Conservation (phyloP, 23 red algal species). For the Gracilaria gracilis region DNA sequence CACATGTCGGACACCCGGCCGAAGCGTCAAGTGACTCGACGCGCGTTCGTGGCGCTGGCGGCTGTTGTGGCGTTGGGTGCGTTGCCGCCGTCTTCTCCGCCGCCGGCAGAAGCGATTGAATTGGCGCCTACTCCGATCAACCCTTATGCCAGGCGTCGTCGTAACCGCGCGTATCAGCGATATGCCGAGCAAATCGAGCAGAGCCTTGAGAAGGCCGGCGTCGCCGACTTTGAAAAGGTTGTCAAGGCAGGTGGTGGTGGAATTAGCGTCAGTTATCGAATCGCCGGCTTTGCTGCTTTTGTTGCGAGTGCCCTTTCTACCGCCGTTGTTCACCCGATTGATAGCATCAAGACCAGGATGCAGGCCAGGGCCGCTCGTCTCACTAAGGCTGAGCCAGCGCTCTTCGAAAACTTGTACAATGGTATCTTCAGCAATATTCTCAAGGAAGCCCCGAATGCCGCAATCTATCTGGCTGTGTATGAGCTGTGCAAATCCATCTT, state of each 20-base stretch:
- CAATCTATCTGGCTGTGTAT: slow-evolving; percentile 84
- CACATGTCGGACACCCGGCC: not conserved
- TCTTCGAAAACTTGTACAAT: slow-evolving; percentile 57
- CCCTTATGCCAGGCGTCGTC: slow-evolving; percentile 81
- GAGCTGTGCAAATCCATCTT: slow-evolving; percentile 68
- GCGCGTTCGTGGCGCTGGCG: slow-evolving; percentile 8
- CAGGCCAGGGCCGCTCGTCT: slow-evolving; percentile 47
- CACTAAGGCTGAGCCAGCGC: not conserved
- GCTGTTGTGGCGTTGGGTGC: slow-evolving; percentile 12
- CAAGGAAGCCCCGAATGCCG: slow-evolving; percentile 87
- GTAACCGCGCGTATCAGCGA: slow-evolving; percentile 50
- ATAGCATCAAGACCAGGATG: slow-evolving; percentile 79
- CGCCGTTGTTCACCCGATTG: slow-evolving; percentile 75
- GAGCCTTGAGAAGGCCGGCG: slow-evolving; percentile 53
- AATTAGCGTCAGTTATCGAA: slow-evolving; percentile 46
- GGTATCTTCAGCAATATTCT: slow-evolving; percentile 79
- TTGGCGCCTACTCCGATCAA: slow-evolving; percentile 84
- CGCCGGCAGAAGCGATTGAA: slow-evolving; percentile 49
- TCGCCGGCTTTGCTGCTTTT: slow-evolving; percentile 77
- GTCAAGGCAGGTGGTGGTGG: slow-evolving; percentile 58
- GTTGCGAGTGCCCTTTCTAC: slow-evolving; percentile 75
- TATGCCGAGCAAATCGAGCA: slow-evolving; percentile 54
- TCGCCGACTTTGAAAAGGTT: slow-evolving; percentile 54
- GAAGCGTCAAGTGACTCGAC: not conserved
- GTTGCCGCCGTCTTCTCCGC: slow-evolving; percentile 9